A percentile compares a stretch with the other conserved stretches of the same genome.
Conservation (phyloP, 495 filamentous ascomycete genomes). For the Lasiosphaeris hirsuta region DNA sequence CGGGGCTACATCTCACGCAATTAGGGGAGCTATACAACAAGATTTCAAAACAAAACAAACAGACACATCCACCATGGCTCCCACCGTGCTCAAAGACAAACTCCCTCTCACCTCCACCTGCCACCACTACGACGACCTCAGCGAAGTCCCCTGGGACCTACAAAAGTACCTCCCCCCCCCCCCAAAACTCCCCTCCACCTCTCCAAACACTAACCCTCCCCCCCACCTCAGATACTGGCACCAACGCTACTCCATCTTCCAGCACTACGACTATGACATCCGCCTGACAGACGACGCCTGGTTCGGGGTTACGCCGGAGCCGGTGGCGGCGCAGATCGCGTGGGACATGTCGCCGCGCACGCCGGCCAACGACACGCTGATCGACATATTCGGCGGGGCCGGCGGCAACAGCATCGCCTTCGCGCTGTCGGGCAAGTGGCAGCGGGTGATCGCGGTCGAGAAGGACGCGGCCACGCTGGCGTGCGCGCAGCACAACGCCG, state of each 20-base stretch:
- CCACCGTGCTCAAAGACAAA: conserved; percentile 18
- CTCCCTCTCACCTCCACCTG: conserved; percentile 51
- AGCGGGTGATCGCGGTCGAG: conserved; percentile 82
- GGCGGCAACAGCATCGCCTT: conserved; percentile 96
- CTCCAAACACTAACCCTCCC: background rate
- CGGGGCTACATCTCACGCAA: background rate
- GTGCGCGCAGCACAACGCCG: conserved; percentile 90
- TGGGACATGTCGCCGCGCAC: conserved; percentile 54
- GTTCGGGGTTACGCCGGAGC: conserved; percentile 95
- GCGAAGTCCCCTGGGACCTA: conserved; percentile 69
- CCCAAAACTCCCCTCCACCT: background rate
- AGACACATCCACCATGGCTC: conserved; percentile 7
- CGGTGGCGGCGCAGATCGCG: conserved; percentile 79
- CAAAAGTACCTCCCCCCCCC: conserved; percentile 56
- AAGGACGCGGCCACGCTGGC: conserved; percentile 69
- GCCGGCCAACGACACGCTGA: conserved; percentile 51
- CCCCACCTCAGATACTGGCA: conserved; percentile 71
- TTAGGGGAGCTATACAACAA: background rate
- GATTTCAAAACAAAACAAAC: background rate
- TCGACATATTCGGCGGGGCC: conserved; percentile 88
- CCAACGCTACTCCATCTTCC: conserved; percentile 82
- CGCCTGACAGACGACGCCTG: conserved; percentile 89
- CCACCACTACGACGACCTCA: conserved; percentile 61
- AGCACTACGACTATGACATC: conserved; percentile 76
- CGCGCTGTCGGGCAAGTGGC: conserved; percentile 71